These are phyloP conservation scores for Zymoseptoria brevis DNA, from an alignment of 2,329 filamentous ascomycete genomes.

Conservation along the genomic window DNA sequence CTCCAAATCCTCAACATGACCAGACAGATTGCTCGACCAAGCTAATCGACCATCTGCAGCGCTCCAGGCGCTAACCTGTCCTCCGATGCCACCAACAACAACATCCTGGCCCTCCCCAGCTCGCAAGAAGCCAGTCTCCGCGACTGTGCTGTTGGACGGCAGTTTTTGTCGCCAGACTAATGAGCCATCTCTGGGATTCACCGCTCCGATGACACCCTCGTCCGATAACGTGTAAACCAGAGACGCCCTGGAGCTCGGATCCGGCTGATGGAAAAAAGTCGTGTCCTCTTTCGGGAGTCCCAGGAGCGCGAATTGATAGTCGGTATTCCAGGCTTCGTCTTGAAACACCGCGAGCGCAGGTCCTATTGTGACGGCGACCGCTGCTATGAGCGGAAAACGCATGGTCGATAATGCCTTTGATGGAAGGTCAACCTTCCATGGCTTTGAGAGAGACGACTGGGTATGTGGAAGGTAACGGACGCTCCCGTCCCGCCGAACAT, in stretches of 20 bases:
- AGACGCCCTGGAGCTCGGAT: conserved; percentile 72
- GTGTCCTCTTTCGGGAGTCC: conserved; percentile 73
- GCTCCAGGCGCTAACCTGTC: conserved; percentile 71
- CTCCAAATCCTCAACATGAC: conserved; percentile 60
- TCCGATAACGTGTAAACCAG: conserved; percentile 88
- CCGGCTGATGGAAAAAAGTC: conserved; percentile 90
- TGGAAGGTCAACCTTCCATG: not conserved
- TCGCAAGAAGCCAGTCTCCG: conserved; percentile 46
- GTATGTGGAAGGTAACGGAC: not conserved
- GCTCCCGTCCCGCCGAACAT: not conserved
- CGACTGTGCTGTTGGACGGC: conserved; percentile 32
- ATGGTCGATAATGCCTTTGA: conserved; percentile 8
- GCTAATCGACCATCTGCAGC: conserved; percentile 69
- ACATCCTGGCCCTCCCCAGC: conserved; percentile 73
- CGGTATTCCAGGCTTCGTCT: conserved; percentile 85
- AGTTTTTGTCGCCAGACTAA: conserved; percentile 81
- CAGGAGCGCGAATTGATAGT: conserved; percentile 86
- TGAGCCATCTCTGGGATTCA: conserved; percentile 78
- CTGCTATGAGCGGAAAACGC: conserved; percentile 19
- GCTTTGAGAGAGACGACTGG: not conserved
- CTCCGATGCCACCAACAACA: conserved; percentile 64
- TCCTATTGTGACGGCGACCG: conserved; percentile 39
- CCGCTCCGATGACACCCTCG: conserved; percentile 70
- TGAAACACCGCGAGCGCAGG: conserved; percentile 63
- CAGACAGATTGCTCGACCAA: conserved; percentile 61